Conservation (phyloP, 2,329 filamentous ascomycete genomes). For the Teratosphaeriaceae sp. region DNA sequence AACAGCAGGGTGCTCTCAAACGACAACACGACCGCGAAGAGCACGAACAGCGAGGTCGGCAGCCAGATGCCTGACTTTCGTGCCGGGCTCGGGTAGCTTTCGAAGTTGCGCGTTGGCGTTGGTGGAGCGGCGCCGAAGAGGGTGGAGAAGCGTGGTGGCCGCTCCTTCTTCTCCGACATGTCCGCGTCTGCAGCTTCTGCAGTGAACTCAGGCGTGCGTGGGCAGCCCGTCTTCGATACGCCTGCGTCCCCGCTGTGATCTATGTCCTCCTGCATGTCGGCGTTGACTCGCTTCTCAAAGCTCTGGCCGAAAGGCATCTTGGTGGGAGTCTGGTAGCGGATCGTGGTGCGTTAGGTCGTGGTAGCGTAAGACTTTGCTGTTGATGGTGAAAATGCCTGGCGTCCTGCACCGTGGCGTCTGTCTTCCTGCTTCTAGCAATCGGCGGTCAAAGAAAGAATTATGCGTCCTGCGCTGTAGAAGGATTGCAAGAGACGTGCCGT, state of each 20-base stretch:
- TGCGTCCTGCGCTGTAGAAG: background rate
- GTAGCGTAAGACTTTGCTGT: background rate
- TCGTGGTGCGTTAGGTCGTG: background rate
- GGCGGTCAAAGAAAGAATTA: background rate
- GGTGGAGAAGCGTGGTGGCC: slow-evolving; percentile 27
- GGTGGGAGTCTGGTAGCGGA: too few relatives aligned
- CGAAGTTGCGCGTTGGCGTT: slow-evolving; percentile 17
- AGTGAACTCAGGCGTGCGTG: slow-evolving; percentile 7
- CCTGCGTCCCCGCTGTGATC: slow-evolving; percentile 10
- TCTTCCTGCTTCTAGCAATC: background rate
- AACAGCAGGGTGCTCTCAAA: slow-evolving; percentile 31
- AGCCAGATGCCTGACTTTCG: slow-evolving; percentile 27
- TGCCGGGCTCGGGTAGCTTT: slow-evolving; percentile 20
- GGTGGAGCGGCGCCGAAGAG: slow-evolving; percentile 19
- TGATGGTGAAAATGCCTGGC: background rate
- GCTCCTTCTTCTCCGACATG: slow-evolving; percentile 21
- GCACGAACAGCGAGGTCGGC: slow-evolving; percentile 26
- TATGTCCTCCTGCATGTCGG: slow-evolving; percentile 23
- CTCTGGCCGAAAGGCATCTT: slow-evolving; percentile 23
- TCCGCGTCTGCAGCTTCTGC: slow-evolving; percentile 14
- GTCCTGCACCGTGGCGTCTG: background rate
- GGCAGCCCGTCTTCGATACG: slow-evolving; percentile 13
- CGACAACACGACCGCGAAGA: slow-evolving; percentile 26
- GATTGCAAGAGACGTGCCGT: background rate
- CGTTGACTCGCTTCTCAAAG: slow-evolving; percentile 29